A percentile compares a stretch with the other conserved stretches of the same genome.
Conservation (phyloP, 192 early-diverging fungal species). For the Coemansia sp. region DNA sequence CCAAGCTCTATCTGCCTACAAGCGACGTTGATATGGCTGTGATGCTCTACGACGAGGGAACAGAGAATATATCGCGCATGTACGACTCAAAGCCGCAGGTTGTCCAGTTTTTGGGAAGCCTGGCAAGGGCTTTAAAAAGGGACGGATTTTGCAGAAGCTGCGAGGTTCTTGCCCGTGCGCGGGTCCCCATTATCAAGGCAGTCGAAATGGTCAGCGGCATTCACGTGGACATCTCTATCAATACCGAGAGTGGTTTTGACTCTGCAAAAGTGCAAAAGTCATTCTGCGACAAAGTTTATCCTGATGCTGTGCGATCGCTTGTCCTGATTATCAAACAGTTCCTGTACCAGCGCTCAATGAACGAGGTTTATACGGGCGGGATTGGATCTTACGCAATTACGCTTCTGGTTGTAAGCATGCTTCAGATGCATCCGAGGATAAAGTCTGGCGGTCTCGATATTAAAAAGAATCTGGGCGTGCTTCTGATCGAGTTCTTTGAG, state of each 20-base stretch:
- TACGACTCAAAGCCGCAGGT: slow-evolving; percentile 30
- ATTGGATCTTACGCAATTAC: slow-evolving; percentile 83
- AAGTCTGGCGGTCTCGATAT: slow-evolving; percentile 61
- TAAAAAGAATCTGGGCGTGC: slow-evolving; percentile 73
- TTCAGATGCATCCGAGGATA: slow-evolving; percentile 85
- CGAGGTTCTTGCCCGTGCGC: slow-evolving; percentile 63
- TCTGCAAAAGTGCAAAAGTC: slow-evolving; percentile 58
- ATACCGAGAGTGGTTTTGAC: slow-evolving; percentile 63
- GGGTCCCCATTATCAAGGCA: slow-evolving; percentile 92
- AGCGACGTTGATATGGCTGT: slow-evolving; percentile 68
- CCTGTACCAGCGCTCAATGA: slow-evolving; percentile 65
- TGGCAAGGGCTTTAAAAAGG: slow-evolving; percentile 52
- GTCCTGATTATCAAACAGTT: slow-evolving; percentile 86
- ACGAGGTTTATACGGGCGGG: slow-evolving; percentile 88
- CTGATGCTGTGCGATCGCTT: slow-evolving; percentile 61
- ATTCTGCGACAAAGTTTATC: slow-evolving; percentile 57
- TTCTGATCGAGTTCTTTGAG: slow-evolving; percentile 93
- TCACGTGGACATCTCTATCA: slow-evolving; percentile 83
- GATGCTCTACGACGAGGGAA: slow-evolving; percentile 28
- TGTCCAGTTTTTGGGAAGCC: slow-evolving; percentile 32
- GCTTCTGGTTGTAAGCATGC: slow-evolving; percentile 71
- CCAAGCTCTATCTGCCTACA: slow-evolving; percentile 81
- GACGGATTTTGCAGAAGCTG: slow-evolving; percentile 46
- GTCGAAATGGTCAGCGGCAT: slow-evolving; percentile 70
- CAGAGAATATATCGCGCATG: slow-evolving; percentile 4